Conservation (phyloP, 2,329 filamentous ascomycete species). For the Xylaria sp. region DNA sequence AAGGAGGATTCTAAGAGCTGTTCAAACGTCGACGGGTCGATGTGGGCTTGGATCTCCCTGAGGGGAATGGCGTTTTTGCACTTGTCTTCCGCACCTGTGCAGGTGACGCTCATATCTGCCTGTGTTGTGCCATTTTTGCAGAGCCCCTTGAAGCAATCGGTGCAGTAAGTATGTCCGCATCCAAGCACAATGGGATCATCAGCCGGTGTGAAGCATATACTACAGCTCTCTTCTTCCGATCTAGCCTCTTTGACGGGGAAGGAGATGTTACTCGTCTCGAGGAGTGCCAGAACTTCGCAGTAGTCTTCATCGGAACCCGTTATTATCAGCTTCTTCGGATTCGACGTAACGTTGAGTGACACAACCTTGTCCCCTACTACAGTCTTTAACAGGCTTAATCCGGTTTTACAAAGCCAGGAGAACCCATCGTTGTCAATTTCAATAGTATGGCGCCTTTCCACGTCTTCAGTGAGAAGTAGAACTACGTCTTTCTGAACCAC, state of each 20-base stretch:
- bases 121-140: slow-evolving; percentile 17
- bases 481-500: slow-evolving; percentile 23
- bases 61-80: slow-evolving; percentile 28
- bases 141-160: slow-evolving; percentile 26
- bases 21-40: slow-evolving; percentile 26
- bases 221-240: slow-evolving; percentile 26
- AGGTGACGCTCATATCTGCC: slow-evolving; percentile 16
- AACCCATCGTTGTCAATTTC: slow-evolving; percentile 21
- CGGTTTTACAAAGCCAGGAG: slow-evolving; percentile 18
- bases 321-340: slow-evolving; percentile 27
- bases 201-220: slow-evolving; percentile 23
- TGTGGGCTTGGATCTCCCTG: slow-evolving; percentile 23
- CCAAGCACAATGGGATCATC: slow-evolving; percentile 22
- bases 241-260: slow-evolving; percentile 15
- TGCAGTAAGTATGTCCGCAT: slow-evolving; percentile 30
- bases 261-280: slow-evolving; percentile 11
- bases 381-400: slow-evolving; percentile 7
- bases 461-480: slow-evolving; percentile 8
- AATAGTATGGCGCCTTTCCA: slow-evolving; percentile 5
- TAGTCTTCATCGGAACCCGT: slow-evolving; percentile 27
- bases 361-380: slow-evolving; percentile 12
- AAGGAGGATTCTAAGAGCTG: slow-evolving; percentile 31
- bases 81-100: slow-evolving; percentile 22
- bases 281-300: slow-evolving; percentile 20
- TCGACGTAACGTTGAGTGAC: slow-evolving; percentile 23